Base-by-base conservation (phyloP, 306 rosid species). In the Lathyrus oleraceus region DNA sequence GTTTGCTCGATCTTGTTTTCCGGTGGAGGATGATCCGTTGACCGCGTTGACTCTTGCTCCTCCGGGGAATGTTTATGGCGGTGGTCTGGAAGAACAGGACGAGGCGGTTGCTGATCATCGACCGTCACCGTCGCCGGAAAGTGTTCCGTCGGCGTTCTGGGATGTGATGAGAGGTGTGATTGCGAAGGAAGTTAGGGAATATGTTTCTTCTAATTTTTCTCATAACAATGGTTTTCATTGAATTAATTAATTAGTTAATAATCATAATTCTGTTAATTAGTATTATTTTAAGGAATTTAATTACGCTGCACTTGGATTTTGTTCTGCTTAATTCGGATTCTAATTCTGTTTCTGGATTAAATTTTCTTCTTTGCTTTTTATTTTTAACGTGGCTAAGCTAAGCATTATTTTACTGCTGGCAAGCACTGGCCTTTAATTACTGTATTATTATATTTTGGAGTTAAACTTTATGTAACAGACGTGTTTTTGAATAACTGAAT, bases 1-100 rank as follows among this genome's bases (percentile, higher is more conserved):
- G 2, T 45, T 23, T 38, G 39, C 45, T 39, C 75, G 61, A 15
- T 1, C 60, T 32, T 25, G 25, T 10, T 20, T 21, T 32, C 42
- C 21, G 19, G 19, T 67, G 35, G 83, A 81, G 16, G 84, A 88
- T 38, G 93, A 87, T 40, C 97, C 95, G 71, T 82, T 91, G 86
- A 95, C 97, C 0, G 92, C 82, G 75, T 83, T 95, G 91, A 95
- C 97, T 15, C 88, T 95, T 2, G 99, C 95, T 10, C 90, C 99
- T 2, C 97, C 99, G 1, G 96, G 99, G 51, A 40, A 66, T 1
- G 78, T 15, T 0, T 32, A 57, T 0, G 83, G 43, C 5, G 65
- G 9, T 30, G 44, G 11, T 39, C 53, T 20, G 53, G 69, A 63
- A 5, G 51, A 63, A 13, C 16, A 16, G 21, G 63, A 63, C 5